phyloP scores from a whole-genome alignment of 306 rosid genomes.

The Castanea crenata region DNA sequence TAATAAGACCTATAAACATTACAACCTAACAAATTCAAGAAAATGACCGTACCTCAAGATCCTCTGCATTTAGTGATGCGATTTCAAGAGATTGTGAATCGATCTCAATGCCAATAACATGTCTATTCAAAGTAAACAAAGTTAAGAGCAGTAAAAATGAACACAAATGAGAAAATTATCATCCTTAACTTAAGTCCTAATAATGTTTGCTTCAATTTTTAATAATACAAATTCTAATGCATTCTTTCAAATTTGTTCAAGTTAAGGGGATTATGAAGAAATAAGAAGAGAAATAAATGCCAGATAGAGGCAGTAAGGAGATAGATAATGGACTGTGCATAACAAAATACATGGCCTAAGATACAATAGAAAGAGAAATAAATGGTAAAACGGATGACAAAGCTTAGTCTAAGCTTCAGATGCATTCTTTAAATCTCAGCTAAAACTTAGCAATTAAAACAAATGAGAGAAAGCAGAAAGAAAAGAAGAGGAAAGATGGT shows the following conservation, averaged over 20 bases:
- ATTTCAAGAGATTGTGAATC: slow-evolving; percentile 87
- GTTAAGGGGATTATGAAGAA: slow-evolving; percentile 1
- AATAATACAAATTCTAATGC: not conserved
- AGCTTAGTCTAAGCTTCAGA: not conserved
- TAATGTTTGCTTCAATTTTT: not conserved
- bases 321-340: not conserved
- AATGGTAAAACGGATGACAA: not conserved
- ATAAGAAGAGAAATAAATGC: not conserved
- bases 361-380: not conserved
- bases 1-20: slow-evolving; percentile 10
- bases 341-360: not conserved
- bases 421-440: not conserved
- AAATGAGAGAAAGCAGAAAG: not conserved
- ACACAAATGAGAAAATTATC: not conserved
- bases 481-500: slow-evolving; percentile 16
- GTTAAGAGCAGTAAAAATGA: slow-evolving; percentile 24
- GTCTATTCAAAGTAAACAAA: slow-evolving; percentile 62
- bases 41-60: slow-evolving; percentile 68
- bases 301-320: not conserved
- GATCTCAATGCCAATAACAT: slow-evolving; percentile 80
- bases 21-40: slow-evolving; percentile 15
- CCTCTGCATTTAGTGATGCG: slow-evolving; percentile 75
- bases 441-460: not conserved
- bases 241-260: slow-evolving; percentile 10
- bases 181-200: not conserved